Evolutionary conservation across 176 grass and related monocot species (phyloP).

Genomic region (Musa itinerans): DNA sequence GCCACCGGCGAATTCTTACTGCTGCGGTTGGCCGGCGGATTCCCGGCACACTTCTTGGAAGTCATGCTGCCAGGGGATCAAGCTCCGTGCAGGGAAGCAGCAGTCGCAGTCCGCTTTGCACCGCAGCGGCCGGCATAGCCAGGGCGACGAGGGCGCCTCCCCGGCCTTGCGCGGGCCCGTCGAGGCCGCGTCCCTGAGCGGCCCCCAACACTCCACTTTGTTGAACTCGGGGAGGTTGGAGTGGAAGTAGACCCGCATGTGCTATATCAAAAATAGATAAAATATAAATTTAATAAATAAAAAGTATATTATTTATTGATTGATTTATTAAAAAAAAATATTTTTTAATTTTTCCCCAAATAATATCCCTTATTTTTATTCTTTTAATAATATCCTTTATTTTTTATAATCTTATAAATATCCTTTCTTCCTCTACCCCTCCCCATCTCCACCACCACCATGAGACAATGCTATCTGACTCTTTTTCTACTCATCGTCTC

Average conservation of each 20-base stretch:
- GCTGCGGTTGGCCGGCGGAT: slow-evolving; percentile 2
- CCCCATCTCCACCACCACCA: too few species aligned
- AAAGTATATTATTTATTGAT: too few species aligned
- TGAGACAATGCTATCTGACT: too few species aligned
- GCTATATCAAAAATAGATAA: too few species aligned
- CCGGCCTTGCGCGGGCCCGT: slow-evolving; percentile 10
- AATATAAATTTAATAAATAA: too few species aligned
- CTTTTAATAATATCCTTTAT: too few species aligned
- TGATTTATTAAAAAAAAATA: too few species aligned
- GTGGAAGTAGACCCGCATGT: slow-evolving; percentile 80
- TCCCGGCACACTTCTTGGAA: not conserved
- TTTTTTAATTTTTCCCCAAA: too few species aligned
- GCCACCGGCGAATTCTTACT: not conserved
- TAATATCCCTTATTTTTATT: too few species aligned
- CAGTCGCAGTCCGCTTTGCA: slow-evolving; percentile 68
- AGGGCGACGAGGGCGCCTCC: not conserved
- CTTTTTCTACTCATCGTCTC: too few species aligned
- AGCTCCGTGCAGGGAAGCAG: slow-evolving; percentile 83
- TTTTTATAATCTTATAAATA: too few species aligned
- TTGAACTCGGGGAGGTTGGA: slow-evolving; percentile 75
- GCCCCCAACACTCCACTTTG: slow-evolving; percentile 91
- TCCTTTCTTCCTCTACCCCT: too few species aligned
- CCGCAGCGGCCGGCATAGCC: slow-evolving; percentile 30
- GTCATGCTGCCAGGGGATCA: slow-evolving; percentile 71
- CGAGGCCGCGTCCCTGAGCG: slow-evolving; percentile 58